Evolutionary conservation across 1,284 basidiomycete species (phyloP).

Genomic region (Apiotrichum brassicae): DNA sequence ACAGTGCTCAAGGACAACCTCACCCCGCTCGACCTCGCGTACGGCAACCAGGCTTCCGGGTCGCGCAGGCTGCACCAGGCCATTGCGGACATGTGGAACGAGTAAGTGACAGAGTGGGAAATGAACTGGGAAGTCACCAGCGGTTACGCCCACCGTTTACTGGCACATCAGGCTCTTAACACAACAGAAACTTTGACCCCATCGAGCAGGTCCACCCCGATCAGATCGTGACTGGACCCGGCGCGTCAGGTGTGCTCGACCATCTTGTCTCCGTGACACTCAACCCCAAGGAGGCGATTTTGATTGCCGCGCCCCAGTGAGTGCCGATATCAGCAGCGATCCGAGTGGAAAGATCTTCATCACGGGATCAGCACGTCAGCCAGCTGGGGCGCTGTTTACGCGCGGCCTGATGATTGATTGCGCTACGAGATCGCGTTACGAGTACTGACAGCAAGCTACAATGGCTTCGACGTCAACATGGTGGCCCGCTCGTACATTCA

Average conservation of each 20-base stretch:
- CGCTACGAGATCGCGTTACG: too few species aligned
- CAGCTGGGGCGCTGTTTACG: too few species aligned
- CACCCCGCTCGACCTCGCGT: constrained; percentile 9
- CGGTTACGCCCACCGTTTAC: too few species aligned
- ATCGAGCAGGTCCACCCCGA: constrained; percentile 21
- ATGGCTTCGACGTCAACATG: constrained; percentile 31
- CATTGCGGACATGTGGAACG: constrained; percentile 18
- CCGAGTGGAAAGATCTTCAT: too few species aligned
- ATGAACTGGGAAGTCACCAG: too few species aligned
- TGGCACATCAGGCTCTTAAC: too few species aligned
- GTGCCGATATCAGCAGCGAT: too few species aligned
- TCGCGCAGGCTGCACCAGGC: constrained; percentile 9
- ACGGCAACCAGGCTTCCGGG: constrained; percentile 13
- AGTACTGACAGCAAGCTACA: constrained; percentile 19
- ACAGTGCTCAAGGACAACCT: constrained; percentile 6
- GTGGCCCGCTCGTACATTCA: constrained; percentile 4
- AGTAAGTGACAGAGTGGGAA: background rate
- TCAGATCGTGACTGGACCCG: constrained; percentile 31
- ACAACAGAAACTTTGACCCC: constrained; percentile 18
- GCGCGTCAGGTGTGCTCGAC: constrained; percentile 31
- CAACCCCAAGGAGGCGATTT: constrained; percentile 31
- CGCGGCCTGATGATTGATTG: too few species aligned
- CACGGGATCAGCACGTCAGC: too few species aligned
- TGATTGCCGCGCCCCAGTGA: constrained; percentile 32
- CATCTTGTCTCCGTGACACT: constrained; percentile 31